Conservation (phyloP, 2,329 filamentous ascomycete genomes). For the Cladophialophora carrionii region DNA sequence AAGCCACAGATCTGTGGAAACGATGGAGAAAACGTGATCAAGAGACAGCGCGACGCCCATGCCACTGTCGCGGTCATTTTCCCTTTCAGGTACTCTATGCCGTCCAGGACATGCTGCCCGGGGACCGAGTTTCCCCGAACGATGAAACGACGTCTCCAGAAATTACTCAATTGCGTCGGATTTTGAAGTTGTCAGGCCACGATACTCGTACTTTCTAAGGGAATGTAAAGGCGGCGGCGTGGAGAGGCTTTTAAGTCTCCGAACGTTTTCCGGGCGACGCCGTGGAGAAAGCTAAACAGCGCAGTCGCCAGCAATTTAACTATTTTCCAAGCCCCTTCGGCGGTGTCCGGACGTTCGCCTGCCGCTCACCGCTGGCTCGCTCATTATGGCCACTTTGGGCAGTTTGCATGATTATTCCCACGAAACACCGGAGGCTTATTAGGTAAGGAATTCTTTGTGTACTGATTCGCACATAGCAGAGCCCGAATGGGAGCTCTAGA, state of each 20-base stretch:
- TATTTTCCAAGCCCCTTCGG: neutral
- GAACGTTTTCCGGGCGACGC: constrained; percentile 1
- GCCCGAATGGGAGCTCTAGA: neutral
- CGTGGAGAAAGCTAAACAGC: constrained; percentile 4
- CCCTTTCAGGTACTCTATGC: neutral
- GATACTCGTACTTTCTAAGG: neutral
- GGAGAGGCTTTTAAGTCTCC: neutral
- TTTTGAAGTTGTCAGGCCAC: neutral
- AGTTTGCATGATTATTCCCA: constrained; percentile 3
- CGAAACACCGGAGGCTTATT: neutral
- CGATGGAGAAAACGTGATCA: neutral
- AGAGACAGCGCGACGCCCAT: neutral
- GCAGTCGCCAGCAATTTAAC: constrained; percentile 4
- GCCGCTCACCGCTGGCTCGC: neutral
- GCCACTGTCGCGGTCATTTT: neutral
- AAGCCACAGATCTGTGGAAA: neutral
- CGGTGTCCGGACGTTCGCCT: neutral
- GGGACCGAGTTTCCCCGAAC: neutral
- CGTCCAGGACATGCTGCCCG: neutral
- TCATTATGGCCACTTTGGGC: neutral
- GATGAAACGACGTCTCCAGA: neutral
- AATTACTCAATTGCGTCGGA: neutral
- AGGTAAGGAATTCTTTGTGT: constrained; percentile 3
- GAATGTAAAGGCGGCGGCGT: neutral
- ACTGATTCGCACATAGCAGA: neutral